Evolutionary conservation across 192 early-diverging fungal species (phyloP).

Genomic region (Umbelopsis vinacea): DNA sequence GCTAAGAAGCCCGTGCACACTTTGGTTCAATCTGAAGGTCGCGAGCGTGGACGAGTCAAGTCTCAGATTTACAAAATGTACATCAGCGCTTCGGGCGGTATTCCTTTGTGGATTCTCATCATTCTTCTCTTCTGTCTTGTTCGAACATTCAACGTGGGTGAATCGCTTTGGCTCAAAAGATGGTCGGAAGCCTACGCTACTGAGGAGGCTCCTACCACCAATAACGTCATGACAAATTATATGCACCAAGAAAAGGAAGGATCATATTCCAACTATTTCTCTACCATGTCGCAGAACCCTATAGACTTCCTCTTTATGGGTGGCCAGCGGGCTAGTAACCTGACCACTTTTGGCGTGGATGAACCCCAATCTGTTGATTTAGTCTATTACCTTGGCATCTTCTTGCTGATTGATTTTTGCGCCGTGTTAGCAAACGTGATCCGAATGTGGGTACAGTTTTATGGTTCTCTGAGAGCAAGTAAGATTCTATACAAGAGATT

Average conservation of each 20-base stretch:
- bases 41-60: conserved; percentile 77
- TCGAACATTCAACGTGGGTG: conserved; percentile 50
- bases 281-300: not conserved
- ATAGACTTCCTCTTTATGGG: conserved; percentile 5
- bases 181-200: conserved; percentile 47
- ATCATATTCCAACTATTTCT: not conserved
- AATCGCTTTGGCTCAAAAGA: conserved; percentile 55
- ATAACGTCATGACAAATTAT: not conserved
- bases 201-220: not conserved
- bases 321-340: too few relatives aligned
- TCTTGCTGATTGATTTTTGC: conserved; percentile 56
- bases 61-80: conserved; percentile 77
- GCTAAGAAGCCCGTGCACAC: conserved; percentile 37
- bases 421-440: conserved; percentile 21
- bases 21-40: conserved; percentile 82
- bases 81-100: conserved; percentile 62
- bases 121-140: conserved; percentile 42
- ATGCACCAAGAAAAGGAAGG: conserved; percentile 5
- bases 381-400: conserved; percentile 65
- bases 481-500: conserved; percentile 57
- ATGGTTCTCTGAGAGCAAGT: conserved; percentile 59
- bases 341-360: conserved; percentile 22
- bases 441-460: conserved; percentile 49
- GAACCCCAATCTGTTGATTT: conserved; percentile 45
- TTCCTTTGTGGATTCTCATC: conserved; percentile 58